phyloP scores from a whole-genome alignment of 495 filamentous ascomycete species.

The Penicillium cataractarum region DNA sequence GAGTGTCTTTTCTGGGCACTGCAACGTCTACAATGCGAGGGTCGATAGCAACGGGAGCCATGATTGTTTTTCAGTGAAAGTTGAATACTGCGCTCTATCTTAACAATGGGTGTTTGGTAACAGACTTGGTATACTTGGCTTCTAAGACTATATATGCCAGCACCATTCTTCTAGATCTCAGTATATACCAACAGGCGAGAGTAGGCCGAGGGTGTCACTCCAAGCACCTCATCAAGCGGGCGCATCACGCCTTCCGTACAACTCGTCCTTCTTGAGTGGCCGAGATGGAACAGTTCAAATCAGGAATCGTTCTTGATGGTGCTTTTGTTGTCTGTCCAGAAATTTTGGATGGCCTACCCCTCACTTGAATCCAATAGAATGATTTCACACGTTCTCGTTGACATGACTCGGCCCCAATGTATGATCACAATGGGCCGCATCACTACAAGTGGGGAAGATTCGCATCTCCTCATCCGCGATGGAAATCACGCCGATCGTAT shows the following conservation, averaged over 20 bases:
- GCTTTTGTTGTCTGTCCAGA: not conserved
- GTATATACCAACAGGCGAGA: not conserved
- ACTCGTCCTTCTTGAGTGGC: not conserved
- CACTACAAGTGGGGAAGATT: slow-evolving; percentile 5
- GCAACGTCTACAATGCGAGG: slow-evolving; percentile 62
- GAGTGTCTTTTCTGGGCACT: slow-evolving; percentile 62
- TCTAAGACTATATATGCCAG: not conserved
- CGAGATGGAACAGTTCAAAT: not conserved
- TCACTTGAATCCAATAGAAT: slow-evolving; percentile 8
- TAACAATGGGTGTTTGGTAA: not conserved
- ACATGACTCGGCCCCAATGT: slow-evolving; percentile 1
- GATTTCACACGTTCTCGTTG: too few relatives aligned
- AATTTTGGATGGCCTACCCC: not conserved
- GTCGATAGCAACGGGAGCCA: slow-evolving; percentile 57
- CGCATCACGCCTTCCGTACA: slow-evolving; percentile 24
- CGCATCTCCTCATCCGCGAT: slow-evolving; percentile 18
- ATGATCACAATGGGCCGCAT: not conserved
- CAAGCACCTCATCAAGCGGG: slow-evolving; percentile 41
- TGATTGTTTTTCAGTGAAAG: slow-evolving; percentile 13
- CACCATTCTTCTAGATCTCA: too few relatives aligned
- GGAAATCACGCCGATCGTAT: slow-evolving; percentile 13
- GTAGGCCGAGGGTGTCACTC: not conserved
- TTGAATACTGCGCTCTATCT: not conserved
- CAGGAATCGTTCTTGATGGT: not conserved
- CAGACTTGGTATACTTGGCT: not conserved